phyloP scores from a whole-genome alignment of 257 asterid species.

The Lithospermum erythrorhizon region DNA sequence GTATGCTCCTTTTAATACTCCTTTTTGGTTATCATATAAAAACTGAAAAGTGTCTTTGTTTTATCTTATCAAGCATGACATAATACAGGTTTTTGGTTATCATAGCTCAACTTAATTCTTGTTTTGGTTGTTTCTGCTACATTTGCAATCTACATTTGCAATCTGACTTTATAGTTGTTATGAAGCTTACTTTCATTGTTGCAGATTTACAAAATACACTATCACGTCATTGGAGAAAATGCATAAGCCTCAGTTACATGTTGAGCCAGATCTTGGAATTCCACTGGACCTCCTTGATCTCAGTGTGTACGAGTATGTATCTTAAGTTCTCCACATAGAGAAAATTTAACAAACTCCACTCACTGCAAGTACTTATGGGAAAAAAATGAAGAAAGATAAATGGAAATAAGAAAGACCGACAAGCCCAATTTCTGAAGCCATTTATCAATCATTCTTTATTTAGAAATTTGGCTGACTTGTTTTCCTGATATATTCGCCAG shows the following conservation, averaged over 20 bases:
- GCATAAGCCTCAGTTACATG: slow-evolving; percentile 85
- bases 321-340: background rate
- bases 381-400: background rate
- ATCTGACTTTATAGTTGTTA: background rate
- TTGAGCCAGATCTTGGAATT: slow-evolving; percentile 95
- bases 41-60: background rate
- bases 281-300: slow-evolving; percentile 97
- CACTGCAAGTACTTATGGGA: background rate
- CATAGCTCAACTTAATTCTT: background rate
- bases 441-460: slow-evolving; percentile 10
- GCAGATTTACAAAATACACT: slow-evolving; percentile 79
- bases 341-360: background rate
- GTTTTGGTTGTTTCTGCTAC: background rate
- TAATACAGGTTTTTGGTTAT: too few species aligned
- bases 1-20: slow-evolving; percentile 29
- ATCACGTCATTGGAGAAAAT: slow-evolving; percentile 83
- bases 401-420: background rate
- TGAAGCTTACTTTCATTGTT: slow-evolving; percentile 15
- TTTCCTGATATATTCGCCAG: slow-evolving; percentile 33
- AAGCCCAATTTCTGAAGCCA: background rate
- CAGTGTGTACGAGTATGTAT: slow-evolving; percentile 78
- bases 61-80: too few species aligned
- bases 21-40: too few species aligned
- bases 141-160: background rate
- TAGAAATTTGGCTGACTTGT: slow-evolving; percentile 11